These are phyloP conservation scores for Dactylellina cionopaga DNA, from an alignment of 2,329 filamentous ascomycete genomes.

Conservation along the genomic window DNA sequence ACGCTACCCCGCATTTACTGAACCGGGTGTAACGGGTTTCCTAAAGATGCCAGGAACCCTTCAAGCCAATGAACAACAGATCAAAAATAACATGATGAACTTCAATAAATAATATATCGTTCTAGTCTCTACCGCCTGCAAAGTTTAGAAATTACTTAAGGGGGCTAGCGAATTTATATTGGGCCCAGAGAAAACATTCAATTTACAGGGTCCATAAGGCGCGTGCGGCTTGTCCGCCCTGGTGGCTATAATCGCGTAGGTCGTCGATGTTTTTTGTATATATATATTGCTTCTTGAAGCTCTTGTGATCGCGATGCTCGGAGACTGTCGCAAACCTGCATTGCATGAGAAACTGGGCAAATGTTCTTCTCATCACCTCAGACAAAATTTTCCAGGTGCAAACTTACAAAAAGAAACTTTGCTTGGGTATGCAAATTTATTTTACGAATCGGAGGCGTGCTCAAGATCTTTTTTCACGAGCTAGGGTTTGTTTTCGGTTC, in stretches of 20 bases:
- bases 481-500: slow-evolving; percentile 7
- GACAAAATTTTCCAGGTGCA: neutral
- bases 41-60: slow-evolving; percentile 21
- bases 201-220: neutral
- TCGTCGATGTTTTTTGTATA: neutral
- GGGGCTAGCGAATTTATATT: neutral
- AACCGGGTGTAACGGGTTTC: slow-evolving; percentile 39
- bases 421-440: neutral
- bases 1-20: slow-evolving; percentile 39
- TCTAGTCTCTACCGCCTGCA: neutral
- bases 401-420: neutral
- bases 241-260: too few species aligned
- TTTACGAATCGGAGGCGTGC: neutral
- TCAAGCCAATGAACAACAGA: slow-evolving; percentile 19
- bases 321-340: neutral
- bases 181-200: neutral
- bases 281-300: neutral
- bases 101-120: slow-evolving; percentile 5
- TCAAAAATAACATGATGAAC: neutral
- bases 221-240: too few species aligned
- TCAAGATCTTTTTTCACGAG: neutral
- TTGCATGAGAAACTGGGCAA: neutral
- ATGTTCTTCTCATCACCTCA: neutral
- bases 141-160: neutral
- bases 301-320: neutral